Conservation (phyloP, 2,329 filamentous ascomycete genomes). For the Penicillium sp. region DNA sequence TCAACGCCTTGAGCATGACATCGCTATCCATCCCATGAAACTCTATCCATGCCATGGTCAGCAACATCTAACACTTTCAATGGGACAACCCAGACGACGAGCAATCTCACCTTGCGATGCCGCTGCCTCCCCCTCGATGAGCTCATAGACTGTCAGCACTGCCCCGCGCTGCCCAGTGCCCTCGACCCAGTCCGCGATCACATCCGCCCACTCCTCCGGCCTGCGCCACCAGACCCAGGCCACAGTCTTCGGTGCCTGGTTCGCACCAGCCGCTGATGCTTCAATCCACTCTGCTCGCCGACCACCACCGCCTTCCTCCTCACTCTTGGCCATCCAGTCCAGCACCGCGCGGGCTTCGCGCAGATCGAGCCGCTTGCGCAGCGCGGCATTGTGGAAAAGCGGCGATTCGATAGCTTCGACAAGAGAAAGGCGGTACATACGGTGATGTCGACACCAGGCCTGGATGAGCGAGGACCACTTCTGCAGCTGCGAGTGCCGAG, state of each 20-base stretch:
- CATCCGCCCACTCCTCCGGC: slow-evolving; percentile 83
- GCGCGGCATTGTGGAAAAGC: slow-evolving; percentile 52
- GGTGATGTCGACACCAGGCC: slow-evolving; percentile 75
- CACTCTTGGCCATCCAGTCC: slow-evolving; percentile 54
- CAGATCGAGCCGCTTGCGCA: slow-evolving; percentile 49
- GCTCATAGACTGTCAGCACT: slow-evolving; percentile 89
- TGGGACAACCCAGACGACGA: background rate
- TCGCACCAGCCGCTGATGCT: slow-evolving; percentile 18
- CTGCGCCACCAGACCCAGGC: slow-evolving; percentile 81
- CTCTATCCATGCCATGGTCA: slow-evolving; percentile 49
- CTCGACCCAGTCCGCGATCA: slow-evolving; percentile 76
- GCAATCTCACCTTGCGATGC: slow-evolving; percentile 58
- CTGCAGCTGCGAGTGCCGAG: slow-evolving; percentile 55
- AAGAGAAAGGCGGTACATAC: slow-evolving; percentile 71
- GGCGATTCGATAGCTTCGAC: slow-evolving; percentile 58
- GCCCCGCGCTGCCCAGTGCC: slow-evolving; percentile 82
- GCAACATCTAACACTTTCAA: too few relatives aligned
- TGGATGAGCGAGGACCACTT: slow-evolving; percentile 88
- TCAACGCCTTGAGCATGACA: slow-evolving; percentile 73
- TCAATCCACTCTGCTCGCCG: slow-evolving; percentile 59
- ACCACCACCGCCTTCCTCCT: slow-evolving; percentile 48
- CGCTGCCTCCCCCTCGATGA: slow-evolving; percentile 81
- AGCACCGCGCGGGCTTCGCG: slow-evolving; percentile 55
- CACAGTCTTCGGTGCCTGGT: slow-evolving; percentile 48
- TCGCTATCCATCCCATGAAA: slow-evolving; percentile 86